Conservation (phyloP, 2,329 filamentous ascomycete species). For the Scedosporium apiospermum region DNA sequence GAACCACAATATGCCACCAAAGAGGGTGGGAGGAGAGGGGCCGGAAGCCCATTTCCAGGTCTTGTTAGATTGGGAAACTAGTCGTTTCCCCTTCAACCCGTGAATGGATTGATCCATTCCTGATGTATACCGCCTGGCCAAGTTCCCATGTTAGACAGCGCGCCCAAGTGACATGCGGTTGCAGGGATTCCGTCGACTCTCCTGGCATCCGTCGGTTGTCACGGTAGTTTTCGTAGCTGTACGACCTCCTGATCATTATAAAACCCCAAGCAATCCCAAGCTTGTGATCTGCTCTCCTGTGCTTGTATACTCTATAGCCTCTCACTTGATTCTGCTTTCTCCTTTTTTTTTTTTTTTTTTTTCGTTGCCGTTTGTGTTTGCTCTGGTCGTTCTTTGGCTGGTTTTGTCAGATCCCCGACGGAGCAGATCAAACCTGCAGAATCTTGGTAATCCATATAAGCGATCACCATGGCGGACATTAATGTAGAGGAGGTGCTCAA, state of each 20-base stretch:
- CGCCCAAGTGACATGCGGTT: neutral
- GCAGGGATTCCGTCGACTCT: too few relatives aligned
- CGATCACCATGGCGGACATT: constrained; percentile 35
- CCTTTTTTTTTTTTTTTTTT: too few relatives aligned
- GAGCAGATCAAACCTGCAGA: too few relatives aligned
- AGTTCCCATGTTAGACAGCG: neutral
- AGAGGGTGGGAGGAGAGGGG: neutral
- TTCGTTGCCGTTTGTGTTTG: neutral
- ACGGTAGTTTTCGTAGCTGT: too few relatives aligned
- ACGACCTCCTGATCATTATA: too few relatives aligned
- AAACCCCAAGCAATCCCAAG: too few relatives aligned
- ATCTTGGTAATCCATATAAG: neutral
- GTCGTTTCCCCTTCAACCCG: neutral
- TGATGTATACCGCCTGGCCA: too few relatives aligned
- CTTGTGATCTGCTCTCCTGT: too few relatives aligned
- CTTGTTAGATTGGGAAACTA: neutral
- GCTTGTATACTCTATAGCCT: too few relatives aligned
- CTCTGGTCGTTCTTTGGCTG: neutral
- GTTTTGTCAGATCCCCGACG: too few relatives aligned
- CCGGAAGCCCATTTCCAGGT: neutral
- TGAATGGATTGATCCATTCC: neutral
- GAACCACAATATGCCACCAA: neutral
- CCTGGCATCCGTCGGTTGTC: too few relatives aligned
- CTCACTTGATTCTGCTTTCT: too few relatives aligned
- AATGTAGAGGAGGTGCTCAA: constrained; percentile 44